These are phyloP conservation scores for Xylaria sp. DNA, from an alignment of 2,329 filamentous ascomycete genomes.

Conservation along the genomic window DNA sequence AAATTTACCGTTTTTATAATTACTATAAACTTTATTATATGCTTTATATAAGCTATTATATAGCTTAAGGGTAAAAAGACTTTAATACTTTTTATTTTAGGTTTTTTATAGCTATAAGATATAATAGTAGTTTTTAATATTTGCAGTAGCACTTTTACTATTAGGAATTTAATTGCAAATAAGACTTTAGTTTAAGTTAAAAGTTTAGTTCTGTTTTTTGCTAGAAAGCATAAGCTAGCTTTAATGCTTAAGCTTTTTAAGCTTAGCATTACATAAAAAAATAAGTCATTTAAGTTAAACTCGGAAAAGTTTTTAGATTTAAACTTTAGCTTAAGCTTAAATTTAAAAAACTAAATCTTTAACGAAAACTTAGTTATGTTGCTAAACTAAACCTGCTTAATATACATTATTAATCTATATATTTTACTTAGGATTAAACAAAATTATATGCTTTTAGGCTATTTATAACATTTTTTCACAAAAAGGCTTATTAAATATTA, in stretches of 20 bases:
- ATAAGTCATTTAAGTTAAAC: background rate
- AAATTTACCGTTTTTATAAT: background rate
- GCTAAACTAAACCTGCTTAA: background rate
- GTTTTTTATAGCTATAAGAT: background rate
- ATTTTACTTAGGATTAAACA: background rate
- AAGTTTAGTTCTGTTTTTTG: background rate
- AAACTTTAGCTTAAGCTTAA: background rate
- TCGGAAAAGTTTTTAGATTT: background rate
- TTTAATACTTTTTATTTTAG: background rate
- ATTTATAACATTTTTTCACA: background rate
- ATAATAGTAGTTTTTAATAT: conserved; percentile 1
- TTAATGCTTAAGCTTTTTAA: background rate
- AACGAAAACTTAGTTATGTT: background rate
- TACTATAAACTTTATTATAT: background rate
- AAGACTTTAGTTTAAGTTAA: background rate
- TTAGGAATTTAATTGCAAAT: background rate
- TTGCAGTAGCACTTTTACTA: background rate
- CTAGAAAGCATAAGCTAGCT: background rate
- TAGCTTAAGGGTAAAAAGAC: background rate
- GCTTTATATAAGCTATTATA: background rate
- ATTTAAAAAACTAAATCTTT: conserved; percentile 2
- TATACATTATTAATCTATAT: background rate
- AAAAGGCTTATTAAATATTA: background rate
- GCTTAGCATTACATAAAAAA: background rate
- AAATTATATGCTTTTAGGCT: background rate